Base-by-base conservation (phyloP, 1,284 basidiomycete genomes). In the Apiotrichum laibachii region DNA sequence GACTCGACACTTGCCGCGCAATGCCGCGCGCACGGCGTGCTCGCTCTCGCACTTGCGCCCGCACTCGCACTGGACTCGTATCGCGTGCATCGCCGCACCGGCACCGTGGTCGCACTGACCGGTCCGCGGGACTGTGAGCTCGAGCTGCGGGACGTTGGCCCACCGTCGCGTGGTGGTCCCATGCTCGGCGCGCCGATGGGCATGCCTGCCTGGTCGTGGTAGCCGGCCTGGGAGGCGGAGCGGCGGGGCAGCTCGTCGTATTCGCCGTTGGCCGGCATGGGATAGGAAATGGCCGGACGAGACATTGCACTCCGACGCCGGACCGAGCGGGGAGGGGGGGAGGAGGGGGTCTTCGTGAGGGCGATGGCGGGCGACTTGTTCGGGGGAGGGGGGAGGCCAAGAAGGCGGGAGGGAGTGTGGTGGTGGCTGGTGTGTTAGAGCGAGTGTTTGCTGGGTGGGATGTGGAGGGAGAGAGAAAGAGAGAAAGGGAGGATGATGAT, bases 271-370 rank as follows among this genome's bases (percentile, higher is more conserved):
- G 22, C 16, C 10, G 53, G 60, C 18, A 62, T 57, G n/a, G 64
- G 64, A 44, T 65, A 65, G 2, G 64, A 63, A 31, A 65, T 63
- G 21, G 56, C 61, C 16, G 61, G 64, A n/a, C 64, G 58, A 19
- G 64, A 62, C 61, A 62, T 63, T 19, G 47, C 26, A 31, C 22
- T 12, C 7, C 34, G 18, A 18, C 39, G 13, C 19, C 26, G 26
- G 26, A 31, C 26, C 26, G 26, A 31, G 26, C 26, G 26, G 26
- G 26, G 26, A 31, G 26, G 26, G 26, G 26, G 26, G 26, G 26
- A 31, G 26, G 26, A 31, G 26, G 26, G 26, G 26, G 26, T 31
- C 26, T 31, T 31, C 7, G 26, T 31, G 26, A 31, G 26, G 26
- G 26, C 26, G 26, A 31, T 31, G 26, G 7, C 26, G 26, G 26